These are phyloP conservation scores for Suhomyces maxii DNA, from an alignment of 1,139 yeast genomes.

Conservation along the genomic window DNA sequence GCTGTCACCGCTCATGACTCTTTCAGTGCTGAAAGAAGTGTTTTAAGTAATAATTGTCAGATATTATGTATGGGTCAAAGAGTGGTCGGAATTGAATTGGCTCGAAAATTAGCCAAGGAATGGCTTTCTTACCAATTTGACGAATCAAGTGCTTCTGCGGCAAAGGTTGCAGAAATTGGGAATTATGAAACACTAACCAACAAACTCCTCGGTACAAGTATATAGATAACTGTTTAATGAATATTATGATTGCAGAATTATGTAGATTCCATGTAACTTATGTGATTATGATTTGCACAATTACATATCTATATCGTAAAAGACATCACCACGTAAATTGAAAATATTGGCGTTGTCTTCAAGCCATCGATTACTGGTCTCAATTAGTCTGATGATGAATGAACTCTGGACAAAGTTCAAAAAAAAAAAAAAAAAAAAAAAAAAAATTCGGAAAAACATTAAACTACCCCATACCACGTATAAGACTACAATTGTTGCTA, in stretches of 20 bases:
- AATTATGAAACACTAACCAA: background rate
- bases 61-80: slow-evolving; percentile 1
- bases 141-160: slow-evolving; percentile 1
- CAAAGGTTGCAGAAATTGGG: background rate
- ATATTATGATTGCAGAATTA: background rate
- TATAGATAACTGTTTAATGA: background rate
- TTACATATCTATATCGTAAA: too few species aligned
- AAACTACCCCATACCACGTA: too few species aligned
- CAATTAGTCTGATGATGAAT: too few species aligned
- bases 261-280: background rate
- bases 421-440: too few species aligned
- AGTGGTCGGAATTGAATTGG: background rate
- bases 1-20: slow-evolving; percentile 1
- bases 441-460: too few species aligned
- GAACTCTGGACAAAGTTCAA: too few species aligned
- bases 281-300: too few species aligned
- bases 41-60: background rate
- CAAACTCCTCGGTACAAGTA: background rate
- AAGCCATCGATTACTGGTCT: too few species aligned
- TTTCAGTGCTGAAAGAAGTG: background rate
- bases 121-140: background rate
- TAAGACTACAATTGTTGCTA: too few species aligned
- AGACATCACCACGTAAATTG: too few species aligned
- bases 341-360: too few species aligned
- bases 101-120: background rate